These are phyloP conservation scores for Knufia petricola DNA, from an alignment of 2,329 filamentous ascomycete species.

Conservation along the genomic window DNA sequence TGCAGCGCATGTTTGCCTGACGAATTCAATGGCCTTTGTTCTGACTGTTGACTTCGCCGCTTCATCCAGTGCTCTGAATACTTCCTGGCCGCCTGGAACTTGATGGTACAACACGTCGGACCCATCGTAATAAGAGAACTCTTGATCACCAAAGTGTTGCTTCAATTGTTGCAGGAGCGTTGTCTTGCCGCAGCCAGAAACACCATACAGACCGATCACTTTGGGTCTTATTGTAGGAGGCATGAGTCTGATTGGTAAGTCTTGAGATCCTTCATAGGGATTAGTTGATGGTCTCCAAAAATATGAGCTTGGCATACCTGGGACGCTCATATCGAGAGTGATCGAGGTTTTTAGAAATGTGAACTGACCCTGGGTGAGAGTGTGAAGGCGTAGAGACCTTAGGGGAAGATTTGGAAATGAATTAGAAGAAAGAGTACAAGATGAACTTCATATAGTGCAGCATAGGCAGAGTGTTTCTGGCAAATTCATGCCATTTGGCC, in stretches of 20 bases:
- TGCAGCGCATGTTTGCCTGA: conserved; percentile 31
- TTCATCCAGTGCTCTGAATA: conserved; percentile 36
- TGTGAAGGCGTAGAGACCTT: no score
- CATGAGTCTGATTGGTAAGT: no score
- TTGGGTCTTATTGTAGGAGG: conserved; percentile 25
- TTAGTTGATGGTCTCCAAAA: neutral
- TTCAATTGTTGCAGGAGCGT: conserved; percentile 36
- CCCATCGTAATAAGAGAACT: conserved; percentile 45
- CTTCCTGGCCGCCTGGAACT: conserved; percentile 38
- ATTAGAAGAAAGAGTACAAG: no score
- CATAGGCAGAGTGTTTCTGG: no score
- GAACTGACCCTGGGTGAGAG: no score
- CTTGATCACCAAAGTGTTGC: conserved; percentile 25
- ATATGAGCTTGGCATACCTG: conserved; percentile 13
- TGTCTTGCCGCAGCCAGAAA: conserved; percentile 47
- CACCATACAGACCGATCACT: conserved; percentile 47
- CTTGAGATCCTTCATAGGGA: no score
- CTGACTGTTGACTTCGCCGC: conserved; percentile 34
- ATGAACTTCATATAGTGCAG: no score
- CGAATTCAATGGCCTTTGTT: conserved; percentile 36
- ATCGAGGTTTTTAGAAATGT: no score
- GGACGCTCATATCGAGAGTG: no score
- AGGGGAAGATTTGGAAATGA: no score
- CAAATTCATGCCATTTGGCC: no score
- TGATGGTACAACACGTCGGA: conserved; percentile 38